A percentile compares a stretch with the other conserved stretches of the same genome.
Evolutionary conservation across 2,329 filamentous ascomycete species (phyloP).

Genomic region (Aspergillus phoenicis): DNA sequence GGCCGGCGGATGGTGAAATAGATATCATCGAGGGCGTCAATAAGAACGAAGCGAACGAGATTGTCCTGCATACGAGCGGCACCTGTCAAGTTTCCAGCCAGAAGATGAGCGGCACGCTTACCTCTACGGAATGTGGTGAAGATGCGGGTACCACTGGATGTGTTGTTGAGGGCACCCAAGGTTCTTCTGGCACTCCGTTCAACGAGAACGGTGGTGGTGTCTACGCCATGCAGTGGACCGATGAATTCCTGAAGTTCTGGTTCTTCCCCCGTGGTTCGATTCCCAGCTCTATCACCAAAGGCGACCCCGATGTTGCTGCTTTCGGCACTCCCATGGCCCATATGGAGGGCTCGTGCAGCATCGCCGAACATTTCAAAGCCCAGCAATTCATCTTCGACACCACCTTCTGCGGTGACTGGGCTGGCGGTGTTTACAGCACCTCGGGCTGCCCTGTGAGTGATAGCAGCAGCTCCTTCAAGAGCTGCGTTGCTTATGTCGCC

Average conservation of each 20-base stretch:
- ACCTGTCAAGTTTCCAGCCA: conserved; percentile 47
- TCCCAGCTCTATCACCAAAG: conserved; percentile 48
- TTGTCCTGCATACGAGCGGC: conserved; percentile 53
- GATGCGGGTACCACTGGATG: conserved; percentile 42
- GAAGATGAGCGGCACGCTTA: conserved; percentile 52
- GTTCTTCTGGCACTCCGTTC: conserved; percentile 56
- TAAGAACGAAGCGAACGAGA: conserved; percentile 44
- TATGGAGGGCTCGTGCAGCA: conserved; percentile 46
- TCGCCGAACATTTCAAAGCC: conserved; percentile 43
- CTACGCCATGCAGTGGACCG: conserved; percentile 53
- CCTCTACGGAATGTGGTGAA: conserved; percentile 54
- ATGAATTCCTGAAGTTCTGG: conserved; percentile 54
- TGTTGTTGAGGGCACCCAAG: conserved; percentile 42
- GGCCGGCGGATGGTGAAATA: conserved; percentile 51
- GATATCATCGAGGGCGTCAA: conserved; percentile 59
- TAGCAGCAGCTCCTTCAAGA: conserved; percentile 62
- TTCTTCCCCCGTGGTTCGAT: conserved; percentile 51
- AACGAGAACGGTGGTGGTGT: conserved; percentile 54
- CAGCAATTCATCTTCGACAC: conserved; percentile 53
- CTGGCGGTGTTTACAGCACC: conserved; percentile 53
- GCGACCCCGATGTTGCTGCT: conserved; percentile 46
- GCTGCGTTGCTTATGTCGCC: conserved; percentile 72
- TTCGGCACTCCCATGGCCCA: conserved; percentile 53
- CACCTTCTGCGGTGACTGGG: conserved; percentile 61
- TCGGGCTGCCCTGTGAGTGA: conserved; percentile 58